Base-by-base conservation (phyloP, 305 asterid genomes). In the Euphrasia arctica region DNA sequence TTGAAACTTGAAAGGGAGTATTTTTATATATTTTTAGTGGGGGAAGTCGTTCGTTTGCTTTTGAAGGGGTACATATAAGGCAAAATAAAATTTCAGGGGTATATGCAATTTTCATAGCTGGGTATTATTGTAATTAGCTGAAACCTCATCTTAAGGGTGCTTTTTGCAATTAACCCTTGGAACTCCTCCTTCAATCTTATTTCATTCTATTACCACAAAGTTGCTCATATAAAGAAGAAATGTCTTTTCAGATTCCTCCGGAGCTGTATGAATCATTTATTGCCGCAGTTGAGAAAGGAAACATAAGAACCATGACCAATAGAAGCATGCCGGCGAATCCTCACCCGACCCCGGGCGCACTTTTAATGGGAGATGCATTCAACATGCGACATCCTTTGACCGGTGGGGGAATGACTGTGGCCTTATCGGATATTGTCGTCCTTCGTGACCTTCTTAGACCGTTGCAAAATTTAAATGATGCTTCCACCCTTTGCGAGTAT, bases 381-480 rank as follows among this genome's bases (percentile, higher is more conserved):
- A 89, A 89, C 77, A 86, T 89, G 95, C 85, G 96, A 39, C 95
- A 89, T 70, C 95, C 96, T 68, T 73, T 86, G 52, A 86, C 93
- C 0, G 96, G 96, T 43, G 96, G 96, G 58, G 96, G 96, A 80
- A 89, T 89, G 96, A 89, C 96, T 0, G 95, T 89, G 3, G 93
- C 96, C 60, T 75, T 89, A 3, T 81, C 96, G 1, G 95, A 89
- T 57, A 77, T 89, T n/a, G 95, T 89, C 54, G 72, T 89, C 3
- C 81, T 89, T 12, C 91, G 95, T 9, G 77, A 89, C 77, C 95
- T 89, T 65, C 87, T 89, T 3, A 78, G 83, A 60, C 90, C 91
- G 22, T 34, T 87, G 10, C 72, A 39, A 0, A 72, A 85, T 70
- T 59, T 89, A 12, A 69, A 72, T 1, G 88, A 89, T 25, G 69